Conservation (phyloP, 331 rosid genomes). For the Acacia concinna region DNA sequence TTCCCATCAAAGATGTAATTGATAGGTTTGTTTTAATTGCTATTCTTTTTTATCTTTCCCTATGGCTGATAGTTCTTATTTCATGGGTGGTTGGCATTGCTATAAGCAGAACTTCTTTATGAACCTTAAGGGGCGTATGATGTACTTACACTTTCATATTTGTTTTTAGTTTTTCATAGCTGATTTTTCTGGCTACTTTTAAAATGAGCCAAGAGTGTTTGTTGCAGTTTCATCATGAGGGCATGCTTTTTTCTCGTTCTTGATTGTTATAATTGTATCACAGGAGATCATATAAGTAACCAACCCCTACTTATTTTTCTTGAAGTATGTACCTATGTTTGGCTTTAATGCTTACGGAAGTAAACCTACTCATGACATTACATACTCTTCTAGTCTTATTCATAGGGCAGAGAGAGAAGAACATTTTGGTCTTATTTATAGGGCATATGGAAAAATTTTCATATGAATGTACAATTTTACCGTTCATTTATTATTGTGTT, state of each 20-base stretch:
- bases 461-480: too few species aligned
- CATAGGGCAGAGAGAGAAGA: too few species aligned
- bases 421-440: too few species aligned
- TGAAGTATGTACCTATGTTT: not conserved
- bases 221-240: constrained; percentile 25
- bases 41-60: not conserved
- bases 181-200: constrained; percentile 15
- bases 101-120: constrained; percentile 17
- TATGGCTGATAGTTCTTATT: constrained; percentile 10
- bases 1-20: constrained; percentile 60
- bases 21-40: constrained; percentile 50
- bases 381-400: not conserved
- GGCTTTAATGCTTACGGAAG: constrained; percentile 24
- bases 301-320: constrained; percentile 5
- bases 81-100: constrained; percentile 24
- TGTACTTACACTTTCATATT: constrained; percentile 7
- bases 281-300: constrained; percentile 5
- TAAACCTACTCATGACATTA: constrained; percentile 14
- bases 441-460: too few species aligned
- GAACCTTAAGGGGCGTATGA: constrained; percentile 14
- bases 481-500: too few species aligned
- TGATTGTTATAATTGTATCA: not conserved
- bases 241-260: constrained; percentile 1
- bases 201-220: not conserved
- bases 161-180: not conserved